Base-by-base conservation (phyloP, 1,139 yeast genomes). In the Taphrina populina region DNA sequence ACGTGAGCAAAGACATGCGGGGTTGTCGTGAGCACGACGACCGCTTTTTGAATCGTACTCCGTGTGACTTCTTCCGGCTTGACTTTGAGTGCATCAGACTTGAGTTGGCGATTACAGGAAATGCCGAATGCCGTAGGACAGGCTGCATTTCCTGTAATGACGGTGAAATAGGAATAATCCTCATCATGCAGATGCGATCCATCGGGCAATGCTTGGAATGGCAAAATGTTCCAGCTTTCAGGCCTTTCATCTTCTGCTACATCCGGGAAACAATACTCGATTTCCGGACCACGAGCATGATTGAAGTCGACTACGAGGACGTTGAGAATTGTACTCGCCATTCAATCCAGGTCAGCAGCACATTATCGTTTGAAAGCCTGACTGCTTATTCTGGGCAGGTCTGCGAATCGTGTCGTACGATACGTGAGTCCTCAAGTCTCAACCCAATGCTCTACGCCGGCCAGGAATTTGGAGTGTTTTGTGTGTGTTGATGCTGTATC, bases 121-220 rank as follows among this genome's bases (percentile, higher is more conserved):
- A 95, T 86, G 0, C 96, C 98, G 74, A 92, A 92, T 15, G 88
- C 70, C 0, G 98, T 92, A 20, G 83, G 75, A 8, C 35, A 34
- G 10, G 44, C 52, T 8, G 46, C 34, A 11, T 33, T 26, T 4
- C 51, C 46, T n/a, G 56, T 43, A 21, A 65, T 88, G 88, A 66
- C 82, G 85, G 95, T 88, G 70, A 92, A 92, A 66, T 88, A 88
- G 35, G 95, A 84, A 66, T 88, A 88, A 2, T 95, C 90, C 68
- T 92, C 97, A 67, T 88, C 95, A 66, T 83, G 92, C 43, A 80
- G 74, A 69, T 92, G 98, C 1, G 95, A 84, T 1, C 98, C 98
- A 69, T 92, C 98, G 0, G 98, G 98, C 32, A 92, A 73, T 2
- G 96, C 95, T 67, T 90, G 96, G 66, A 92, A 92, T 2, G 97